Percentiles rank a stretch among this genome's conserved stretches.
Evolutionary conservation across 1,284 basidiomycete genomes (phyloP).

Genomic region (Tilletiaria anomala): DNA sequence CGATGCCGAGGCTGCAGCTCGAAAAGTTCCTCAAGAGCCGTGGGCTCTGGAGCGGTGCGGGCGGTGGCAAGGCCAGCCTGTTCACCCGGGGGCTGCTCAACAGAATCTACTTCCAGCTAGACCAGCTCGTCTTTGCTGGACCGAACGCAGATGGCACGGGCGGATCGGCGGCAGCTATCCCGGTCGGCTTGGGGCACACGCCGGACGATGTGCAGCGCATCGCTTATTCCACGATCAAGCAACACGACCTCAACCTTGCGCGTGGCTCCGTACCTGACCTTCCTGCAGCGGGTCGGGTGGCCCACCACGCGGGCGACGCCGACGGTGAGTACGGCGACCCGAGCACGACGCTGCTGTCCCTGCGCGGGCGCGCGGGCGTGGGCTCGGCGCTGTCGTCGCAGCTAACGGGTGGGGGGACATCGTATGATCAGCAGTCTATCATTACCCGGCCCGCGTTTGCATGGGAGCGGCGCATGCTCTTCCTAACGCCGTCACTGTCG

Average conservation of each 20-base stretch:
- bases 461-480: slow-evolving; percentile 17
- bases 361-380: slow-evolving; percentile 44
- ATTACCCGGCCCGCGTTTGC: slow-evolving; percentile 14
- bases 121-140: slow-evolving; percentile 55
- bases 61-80: slow-evolving; percentile 45
- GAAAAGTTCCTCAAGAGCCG: slow-evolving; percentile 54
- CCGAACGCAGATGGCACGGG: slow-evolving; percentile 13
- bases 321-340: slow-evolving; percentile 47
- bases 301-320: slow-evolving; percentile 1
- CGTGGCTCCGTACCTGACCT: no score
- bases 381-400: slow-evolving; percentile 36
- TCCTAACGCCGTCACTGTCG: slow-evolving; percentile 7
- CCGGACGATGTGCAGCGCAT: slow-evolving; percentile 49
- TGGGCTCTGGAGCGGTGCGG: slow-evolving; percentile 50
- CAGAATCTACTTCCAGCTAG: slow-evolving; percentile 58
- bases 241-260: no score
- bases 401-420: slow-evolving; percentile 55
- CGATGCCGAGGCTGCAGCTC: slow-evolving; percentile 53
- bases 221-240: slow-evolving; percentile 51
- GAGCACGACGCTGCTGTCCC: slow-evolving; percentile 46
- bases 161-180: slow-evolving; percentile 7
- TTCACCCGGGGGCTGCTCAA: slow-evolving; percentile 60
- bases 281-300: no score
- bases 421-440: slow-evolving; percentile 50
- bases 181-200: slow-evolving; percentile 47